phyloP scores from a whole-genome alignment of 2,329 filamentous ascomycete genomes.

The Tolypocladium ophioglossoides region DNA sequence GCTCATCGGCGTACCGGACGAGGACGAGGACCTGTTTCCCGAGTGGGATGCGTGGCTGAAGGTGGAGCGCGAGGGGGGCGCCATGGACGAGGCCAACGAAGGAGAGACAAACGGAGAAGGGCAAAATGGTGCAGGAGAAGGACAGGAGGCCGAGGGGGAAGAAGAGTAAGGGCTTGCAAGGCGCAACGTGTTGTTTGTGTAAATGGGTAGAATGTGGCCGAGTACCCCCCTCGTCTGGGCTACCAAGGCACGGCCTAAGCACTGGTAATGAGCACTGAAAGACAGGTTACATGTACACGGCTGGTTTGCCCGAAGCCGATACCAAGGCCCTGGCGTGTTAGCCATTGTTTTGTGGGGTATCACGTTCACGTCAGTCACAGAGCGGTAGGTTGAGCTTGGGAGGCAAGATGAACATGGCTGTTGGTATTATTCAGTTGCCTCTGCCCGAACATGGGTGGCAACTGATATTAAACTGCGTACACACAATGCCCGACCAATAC shows the following conservation, averaged over 20 bases:
- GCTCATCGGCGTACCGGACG: constrained; percentile 70
- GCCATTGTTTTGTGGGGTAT: no score
- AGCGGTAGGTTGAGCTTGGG: background rate
- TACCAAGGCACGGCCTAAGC: background rate
- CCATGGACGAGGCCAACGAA: constrained; percentile 7
- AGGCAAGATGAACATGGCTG: background rate
- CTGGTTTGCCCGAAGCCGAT: background rate
- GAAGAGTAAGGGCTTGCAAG: constrained; percentile 12
- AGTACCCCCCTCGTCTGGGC: background rate
- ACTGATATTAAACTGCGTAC: background rate
- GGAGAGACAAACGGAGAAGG: constrained; percentile 3
- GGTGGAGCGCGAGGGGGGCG: constrained; percentile 62
- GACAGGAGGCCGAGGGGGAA: constrained; percentile 10
- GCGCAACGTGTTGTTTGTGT: constrained; percentile 8
- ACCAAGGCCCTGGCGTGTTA: no score
- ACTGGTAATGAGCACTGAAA: background rate
- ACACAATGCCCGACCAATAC: background rate
- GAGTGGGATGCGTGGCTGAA: constrained; percentile 89
- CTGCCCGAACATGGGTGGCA: background rate
- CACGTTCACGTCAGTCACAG: background rate
- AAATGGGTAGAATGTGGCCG: background rate
- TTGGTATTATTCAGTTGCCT: background rate
- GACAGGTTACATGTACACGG: background rate
- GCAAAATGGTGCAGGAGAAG: constrained; percentile 11
- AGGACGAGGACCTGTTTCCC: constrained; percentile 83